Percentiles rank a stretch among this genome's conserved stretches.
phyloP scores from a whole-genome alignment of 192 early-diverging fungal genomes.

The Gigaspora rosea region DNA sequence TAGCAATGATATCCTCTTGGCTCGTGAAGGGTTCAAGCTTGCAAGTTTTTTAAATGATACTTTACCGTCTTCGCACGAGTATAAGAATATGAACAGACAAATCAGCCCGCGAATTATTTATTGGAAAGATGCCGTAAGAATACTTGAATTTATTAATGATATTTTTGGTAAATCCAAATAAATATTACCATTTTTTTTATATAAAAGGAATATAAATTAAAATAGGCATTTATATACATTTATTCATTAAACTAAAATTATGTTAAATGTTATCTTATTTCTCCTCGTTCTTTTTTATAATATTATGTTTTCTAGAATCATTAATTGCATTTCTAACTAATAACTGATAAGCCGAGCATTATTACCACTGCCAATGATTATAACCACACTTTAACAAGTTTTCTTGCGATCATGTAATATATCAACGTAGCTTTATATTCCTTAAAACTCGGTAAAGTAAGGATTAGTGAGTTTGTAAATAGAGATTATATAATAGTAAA shows the following conservation, averaged over 20 bases:
- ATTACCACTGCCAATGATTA: background rate
- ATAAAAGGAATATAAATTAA: background rate
- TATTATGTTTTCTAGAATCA: background rate
- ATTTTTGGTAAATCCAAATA: background rate
- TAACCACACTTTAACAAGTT: no score
- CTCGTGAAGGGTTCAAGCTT: constrained; percentile 3
- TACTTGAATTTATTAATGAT: background rate
- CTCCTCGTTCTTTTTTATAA: background rate
- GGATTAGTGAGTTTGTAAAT: no score
- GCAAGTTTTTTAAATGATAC: constrained; percentile 2
- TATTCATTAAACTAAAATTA: background rate
- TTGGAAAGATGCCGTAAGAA: constrained; percentile 13
- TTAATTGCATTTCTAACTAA: background rate
- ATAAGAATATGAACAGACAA: background rate
- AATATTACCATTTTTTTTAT: background rate
- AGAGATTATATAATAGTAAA: no score
- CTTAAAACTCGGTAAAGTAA: no score
- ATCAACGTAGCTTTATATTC: no score
- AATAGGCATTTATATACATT: background rate
- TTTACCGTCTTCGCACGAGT: background rate
- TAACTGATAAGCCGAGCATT: background rate
- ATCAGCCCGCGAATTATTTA: constrained; percentile 20
- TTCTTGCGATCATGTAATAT: no score
- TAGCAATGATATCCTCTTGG: constrained; percentile 7
- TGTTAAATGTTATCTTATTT: background rate